phyloP scores from a whole-genome alignment of 2,329 filamentous ascomycete genomes.

The Lasiodiplodia gonubiensis region DNA sequence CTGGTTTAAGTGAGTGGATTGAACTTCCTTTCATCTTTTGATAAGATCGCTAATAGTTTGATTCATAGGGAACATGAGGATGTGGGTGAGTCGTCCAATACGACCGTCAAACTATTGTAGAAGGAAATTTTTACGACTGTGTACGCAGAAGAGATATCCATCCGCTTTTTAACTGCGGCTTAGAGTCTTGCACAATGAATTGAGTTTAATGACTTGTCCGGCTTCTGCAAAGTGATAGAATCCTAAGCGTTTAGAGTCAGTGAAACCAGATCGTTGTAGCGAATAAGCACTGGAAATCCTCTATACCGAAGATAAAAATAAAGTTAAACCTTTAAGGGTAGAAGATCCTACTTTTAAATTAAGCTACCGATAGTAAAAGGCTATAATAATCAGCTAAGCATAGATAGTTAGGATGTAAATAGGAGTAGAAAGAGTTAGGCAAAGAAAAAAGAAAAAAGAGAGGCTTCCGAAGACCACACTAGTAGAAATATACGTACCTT shows the following conservation, averaged over 20 bases:
- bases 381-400: too few relatives aligned
- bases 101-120: conserved; percentile 8
- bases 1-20: conserved; percentile 45
- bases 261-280: too few relatives aligned
- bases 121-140: not conserved
- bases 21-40: not conserved
- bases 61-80: conserved; percentile 3
- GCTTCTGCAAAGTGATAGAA: too few relatives aligned
- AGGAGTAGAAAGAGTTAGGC: not conserved
- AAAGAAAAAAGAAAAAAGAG: not conserved
- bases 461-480: not conserved
- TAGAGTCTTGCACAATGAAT: not conserved
- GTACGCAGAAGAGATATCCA: not conserved
- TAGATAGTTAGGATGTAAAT: not conserved
- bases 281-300: too few relatives aligned
- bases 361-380: too few relatives aligned
- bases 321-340: too few relatives aligned
- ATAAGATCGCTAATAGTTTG: not conserved
- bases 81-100: not conserved
- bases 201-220: not conserved
- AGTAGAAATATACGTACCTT: not conserved
- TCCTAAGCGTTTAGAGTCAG: too few relatives aligned
- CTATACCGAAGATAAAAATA: too few relatives aligned
- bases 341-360: too few relatives aligned
- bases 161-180: not conserved